phyloP scores from a whole-genome alignment of 2,329 filamentous ascomycete genomes.

The Cladosporium phlei region DNA sequence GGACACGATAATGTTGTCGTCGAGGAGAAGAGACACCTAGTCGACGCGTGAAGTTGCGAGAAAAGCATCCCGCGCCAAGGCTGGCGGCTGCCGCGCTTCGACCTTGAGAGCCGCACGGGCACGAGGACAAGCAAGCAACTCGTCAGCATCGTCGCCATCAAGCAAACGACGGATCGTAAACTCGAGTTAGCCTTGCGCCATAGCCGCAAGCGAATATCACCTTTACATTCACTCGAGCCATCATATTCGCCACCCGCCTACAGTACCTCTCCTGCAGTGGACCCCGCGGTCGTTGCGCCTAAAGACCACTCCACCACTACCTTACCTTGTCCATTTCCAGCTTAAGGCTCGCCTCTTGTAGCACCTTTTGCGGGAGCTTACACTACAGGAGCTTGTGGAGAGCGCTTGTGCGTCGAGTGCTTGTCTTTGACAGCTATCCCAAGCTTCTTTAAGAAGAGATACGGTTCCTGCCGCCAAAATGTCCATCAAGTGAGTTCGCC shows the following conservation, averaged over 20 bases:
- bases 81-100: no score
- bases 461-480: slow-evolving; percentile 15
- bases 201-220: slow-evolving; percentile 6
- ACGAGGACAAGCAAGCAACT: not conserved
- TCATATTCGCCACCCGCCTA: no score
- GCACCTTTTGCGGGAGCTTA: slow-evolving; percentile 8
- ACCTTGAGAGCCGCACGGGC: no score
- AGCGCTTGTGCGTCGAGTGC: slow-evolving; percentile 9
- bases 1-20: no score
- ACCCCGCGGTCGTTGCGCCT: not conserved
- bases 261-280: not conserved
- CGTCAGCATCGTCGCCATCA: slow-evolving; percentile 1
- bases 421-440: not conserved
- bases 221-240: no score
- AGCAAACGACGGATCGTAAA: slow-evolving; percentile 1
- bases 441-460: not conserved
- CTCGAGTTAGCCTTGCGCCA: slow-evolving; percentile 1
- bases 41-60: no score
- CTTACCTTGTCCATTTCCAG: slow-evolving; percentile 6
- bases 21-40: no score
- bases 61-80: no score
- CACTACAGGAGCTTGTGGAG: slow-evolving; percentile 9
- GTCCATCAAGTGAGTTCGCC: slow-evolving; percentile 22
- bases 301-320: not conserved
- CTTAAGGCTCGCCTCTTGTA: slow-evolving; percentile 10